Percentiles rank a stretch among this genome's conserved stretches.
Conservation (phyloP, 805 yeast genomes). For the Saccharomyces kudriavzevii region DNA sequence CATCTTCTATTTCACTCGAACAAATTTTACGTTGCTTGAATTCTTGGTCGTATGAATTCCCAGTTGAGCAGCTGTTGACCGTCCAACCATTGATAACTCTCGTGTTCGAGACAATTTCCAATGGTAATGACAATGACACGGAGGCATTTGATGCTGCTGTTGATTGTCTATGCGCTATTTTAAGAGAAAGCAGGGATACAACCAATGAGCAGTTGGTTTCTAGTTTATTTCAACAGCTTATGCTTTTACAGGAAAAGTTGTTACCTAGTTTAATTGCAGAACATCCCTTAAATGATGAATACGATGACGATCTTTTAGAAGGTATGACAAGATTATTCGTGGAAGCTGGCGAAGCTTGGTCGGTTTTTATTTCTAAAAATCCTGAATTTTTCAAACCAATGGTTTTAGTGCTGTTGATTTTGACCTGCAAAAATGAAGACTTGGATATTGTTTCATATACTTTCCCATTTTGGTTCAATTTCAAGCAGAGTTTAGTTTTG, state of each 20-base stretch:
- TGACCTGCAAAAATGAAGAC: slow-evolving; percentile 70
- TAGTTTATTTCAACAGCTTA: slow-evolving; percentile 60
- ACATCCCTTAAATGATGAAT: slow-evolving; percentile 38
- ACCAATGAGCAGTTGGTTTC: slow-evolving; percentile 54
- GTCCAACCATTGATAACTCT: slow-evolving; percentile 57
- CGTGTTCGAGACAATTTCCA: slow-evolving; percentile 52
- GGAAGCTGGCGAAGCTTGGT: slow-evolving; percentile 96
- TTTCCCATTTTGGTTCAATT: slow-evolving; percentile 82
- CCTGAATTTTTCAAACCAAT: slow-evolving; percentile 65
- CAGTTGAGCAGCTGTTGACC: slow-evolving; percentile 58
- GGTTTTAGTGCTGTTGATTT: slow-evolving; percentile 62
- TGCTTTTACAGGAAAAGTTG: slow-evolving; percentile 49
- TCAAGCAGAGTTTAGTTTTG: slow-evolving; percentile 51
- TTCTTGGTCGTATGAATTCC: slow-evolving; percentile 87
- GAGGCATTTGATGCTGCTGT: slow-evolving; percentile 75
- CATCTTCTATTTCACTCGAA: slow-evolving; percentile 18
- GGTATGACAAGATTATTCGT: slow-evolving; percentile 70
- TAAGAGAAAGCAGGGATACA: slow-evolving; percentile 74
- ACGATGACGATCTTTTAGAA: slow-evolving; percentile 48
- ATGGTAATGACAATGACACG: slow-evolving; percentile 30
- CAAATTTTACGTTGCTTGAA: slow-evolving; percentile 65
- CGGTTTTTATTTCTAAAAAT: slow-evolving; percentile 65
- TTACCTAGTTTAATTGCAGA: slow-evolving; percentile 27
- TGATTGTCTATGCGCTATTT: slow-evolving; percentile 76
- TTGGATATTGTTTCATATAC: slow-evolving; percentile 85